These are phyloP conservation scores for Monosporascus sp. DNA, from an alignment of 2,329 filamentous ascomycete species.

Conservation along the genomic window DNA sequence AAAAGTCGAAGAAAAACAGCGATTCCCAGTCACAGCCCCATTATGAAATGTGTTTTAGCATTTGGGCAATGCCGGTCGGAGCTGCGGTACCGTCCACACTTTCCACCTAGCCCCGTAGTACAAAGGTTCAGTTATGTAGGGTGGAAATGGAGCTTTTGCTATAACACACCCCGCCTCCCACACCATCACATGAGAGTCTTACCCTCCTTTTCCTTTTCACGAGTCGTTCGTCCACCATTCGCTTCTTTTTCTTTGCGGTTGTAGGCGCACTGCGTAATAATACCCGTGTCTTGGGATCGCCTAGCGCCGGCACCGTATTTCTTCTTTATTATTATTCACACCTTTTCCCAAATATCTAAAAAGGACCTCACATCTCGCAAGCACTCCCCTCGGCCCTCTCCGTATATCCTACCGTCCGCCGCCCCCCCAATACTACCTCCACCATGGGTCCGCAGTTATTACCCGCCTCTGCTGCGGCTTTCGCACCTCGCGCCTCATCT, in stretches of 20 bases:
- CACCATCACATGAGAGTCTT: slow-evolving; percentile 35
- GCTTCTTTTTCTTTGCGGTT: slow-evolving; percentile 52
- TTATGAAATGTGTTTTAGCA: too few species aligned
- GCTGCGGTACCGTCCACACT: too few species aligned
- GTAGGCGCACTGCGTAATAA: slow-evolving; percentile 58
- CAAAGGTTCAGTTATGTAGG: too few species aligned
- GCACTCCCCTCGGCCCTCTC: slow-evolving; percentile 18
- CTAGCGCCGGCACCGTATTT: slow-evolving; percentile 39
- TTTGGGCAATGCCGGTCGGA: too few species aligned
- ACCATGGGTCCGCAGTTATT: slow-evolving; percentile 89
- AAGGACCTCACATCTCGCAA: slow-evolving; percentile 18
- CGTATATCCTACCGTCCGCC: slow-evolving; percentile 23
- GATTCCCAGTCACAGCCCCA: not conserved
- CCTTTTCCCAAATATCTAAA: slow-evolving; percentile 31
- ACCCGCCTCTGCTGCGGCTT: slow-evolving; percentile 91
- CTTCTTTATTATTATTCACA: slow-evolving; percentile 37
- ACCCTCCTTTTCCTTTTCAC: slow-evolving; percentile 47
- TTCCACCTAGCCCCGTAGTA: too few species aligned
- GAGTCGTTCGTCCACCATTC: slow-evolving; percentile 53
- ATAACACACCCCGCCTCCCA: slow-evolving; percentile 48
- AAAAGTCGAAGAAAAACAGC: not conserved
- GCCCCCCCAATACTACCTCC: slow-evolving; percentile 13
- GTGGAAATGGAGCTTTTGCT: slow-evolving; percentile 17
- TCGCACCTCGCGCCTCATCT: slow-evolving; percentile 81
- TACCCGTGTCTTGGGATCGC: slow-evolving; percentile 52